These are phyloP conservation scores for Pochonia chlamydosporia DNA, from an alignment of 2,329 filamentous ascomycete species.

Conservation along the genomic window DNA sequence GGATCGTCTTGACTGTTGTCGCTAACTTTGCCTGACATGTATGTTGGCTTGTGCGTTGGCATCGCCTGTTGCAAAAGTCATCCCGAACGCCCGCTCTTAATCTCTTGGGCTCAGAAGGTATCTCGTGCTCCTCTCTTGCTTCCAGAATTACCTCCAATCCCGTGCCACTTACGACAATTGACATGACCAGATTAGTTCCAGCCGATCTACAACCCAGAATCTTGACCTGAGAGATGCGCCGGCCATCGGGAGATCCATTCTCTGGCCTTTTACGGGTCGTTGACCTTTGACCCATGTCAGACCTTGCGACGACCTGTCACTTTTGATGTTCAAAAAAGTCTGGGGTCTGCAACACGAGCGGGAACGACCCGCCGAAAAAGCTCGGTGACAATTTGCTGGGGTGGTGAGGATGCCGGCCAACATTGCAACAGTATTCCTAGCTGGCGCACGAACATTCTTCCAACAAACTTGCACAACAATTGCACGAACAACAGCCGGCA, in stretches of 20 bases:
- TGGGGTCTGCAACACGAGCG: not conserved
- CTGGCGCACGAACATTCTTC: too few species aligned
- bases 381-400: constrained; percentile 5
- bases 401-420: constrained; percentile 1
- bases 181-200: not conserved
- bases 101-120: not conserved
- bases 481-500: not conserved
- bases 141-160: not conserved
- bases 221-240: not conserved
- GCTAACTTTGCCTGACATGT: not conserved
- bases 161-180: not conserved
- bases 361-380: constrained; percentile 6
- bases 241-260: not conserved
- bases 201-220: not conserved
- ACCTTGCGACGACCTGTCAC: constrained; percentile 2
- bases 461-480: not conserved
- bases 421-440: not conserved
- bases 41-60: not conserved
- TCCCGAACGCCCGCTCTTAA: not conserved
- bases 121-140: not conserved
- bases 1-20: not conserved
- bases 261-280: not conserved
- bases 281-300: too few species aligned
- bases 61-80: not conserved
- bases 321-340: not conserved